A percentile compares a stretch with the other conserved stretches of the same genome.
phyloP scores from a whole-genome alignment of 345 rosid species.

The Euphorbia peplus region DNA sequence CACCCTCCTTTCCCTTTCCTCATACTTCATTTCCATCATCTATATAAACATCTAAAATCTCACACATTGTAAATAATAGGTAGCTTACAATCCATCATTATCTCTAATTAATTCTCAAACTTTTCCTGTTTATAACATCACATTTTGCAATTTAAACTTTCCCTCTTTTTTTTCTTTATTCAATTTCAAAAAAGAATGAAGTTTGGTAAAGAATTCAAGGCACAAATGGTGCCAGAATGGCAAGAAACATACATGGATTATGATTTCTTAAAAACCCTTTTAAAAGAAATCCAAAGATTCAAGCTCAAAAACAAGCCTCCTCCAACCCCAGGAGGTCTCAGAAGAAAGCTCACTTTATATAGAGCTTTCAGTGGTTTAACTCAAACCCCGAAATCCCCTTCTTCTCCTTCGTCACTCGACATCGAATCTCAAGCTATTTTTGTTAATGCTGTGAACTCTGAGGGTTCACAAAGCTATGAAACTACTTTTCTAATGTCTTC shows the following conservation, averaged over 20 bases:
- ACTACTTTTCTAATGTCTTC: constrained; percentile 54
- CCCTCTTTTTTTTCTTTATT: no score
- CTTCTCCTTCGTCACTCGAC: constrained; percentile 18
- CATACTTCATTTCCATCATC: no score
- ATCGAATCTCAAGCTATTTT: constrained; percentile 45
- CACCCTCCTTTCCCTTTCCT: no score
- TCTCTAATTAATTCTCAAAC: neutral
- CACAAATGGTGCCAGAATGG: constrained; percentile 86
- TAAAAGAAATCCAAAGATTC: constrained; percentile 52
- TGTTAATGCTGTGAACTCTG: constrained; percentile 31
- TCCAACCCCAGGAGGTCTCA: constrained; percentile 19
- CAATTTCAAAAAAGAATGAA: constrained; percentile 61
- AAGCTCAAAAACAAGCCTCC: constrained; percentile 33
- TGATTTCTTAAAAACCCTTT: constrained; percentile 39
- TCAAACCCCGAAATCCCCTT: constrained; percentile 20
- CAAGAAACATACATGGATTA: constrained; percentile 67
- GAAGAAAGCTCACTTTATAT: constrained; percentile 41
- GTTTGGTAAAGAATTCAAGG: constrained; percentile 63
- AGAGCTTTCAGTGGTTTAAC: constrained; percentile 65
- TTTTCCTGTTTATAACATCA: neutral
- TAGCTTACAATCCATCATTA: no score
- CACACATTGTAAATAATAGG: no score
- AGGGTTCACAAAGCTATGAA: constrained; percentile 36
- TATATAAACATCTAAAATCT: no score
- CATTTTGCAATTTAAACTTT: neutral